Evolutionary conservation across 176 grass and related monocot genomes (phyloP), one percentile per base, ranked within the genome.

Genomic region (Lolium perenne): DNA sequence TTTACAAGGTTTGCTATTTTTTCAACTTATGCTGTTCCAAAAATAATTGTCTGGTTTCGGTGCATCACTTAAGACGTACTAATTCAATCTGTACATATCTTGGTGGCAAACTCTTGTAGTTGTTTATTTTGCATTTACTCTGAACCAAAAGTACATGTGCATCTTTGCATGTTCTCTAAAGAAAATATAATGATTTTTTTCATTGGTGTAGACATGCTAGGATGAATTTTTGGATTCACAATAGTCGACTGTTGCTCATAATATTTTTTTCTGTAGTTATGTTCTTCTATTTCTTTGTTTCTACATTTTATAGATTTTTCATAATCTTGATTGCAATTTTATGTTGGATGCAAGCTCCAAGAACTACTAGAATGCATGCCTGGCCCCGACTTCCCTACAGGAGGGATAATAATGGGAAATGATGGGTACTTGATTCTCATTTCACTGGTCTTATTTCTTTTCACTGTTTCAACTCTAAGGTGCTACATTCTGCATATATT

Each of bases 281-380:
- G 4, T 72, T 87, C 8, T 59, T 55, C 14, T 47, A 41, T 87
- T 87, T 20, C 6, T 80, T 60, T 79, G 57, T 35, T 74, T 82
- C 21, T 66, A 47, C 54, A 7, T 77, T 3, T 12, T 89, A 35
- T 64, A 85, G 25, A 21, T 78, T 10, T 87, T 17, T 77, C 63
- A 74, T 83, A 75, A 66, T 79, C 17, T 65, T 73, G 32, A 50
- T 56, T 80, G 49, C 20, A 50, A 41, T 59, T 59, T 77, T 83
- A 29, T 94, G 53, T 86, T 48, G 20, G 66, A 67, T 69, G 77
- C 50, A 82, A 98, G 96, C 85, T 98, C 57, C 93, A 98, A 91
- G 96, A 98, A 92, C 88, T 98, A 75, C 60, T 98, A 73, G 96
- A 98, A 81, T 92, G 74, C 88, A 98, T 98, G 93, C 96, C 96